Conservation (phyloP, 2,329 filamentous ascomycete species). For the Alternaria arborescens region DNA sequence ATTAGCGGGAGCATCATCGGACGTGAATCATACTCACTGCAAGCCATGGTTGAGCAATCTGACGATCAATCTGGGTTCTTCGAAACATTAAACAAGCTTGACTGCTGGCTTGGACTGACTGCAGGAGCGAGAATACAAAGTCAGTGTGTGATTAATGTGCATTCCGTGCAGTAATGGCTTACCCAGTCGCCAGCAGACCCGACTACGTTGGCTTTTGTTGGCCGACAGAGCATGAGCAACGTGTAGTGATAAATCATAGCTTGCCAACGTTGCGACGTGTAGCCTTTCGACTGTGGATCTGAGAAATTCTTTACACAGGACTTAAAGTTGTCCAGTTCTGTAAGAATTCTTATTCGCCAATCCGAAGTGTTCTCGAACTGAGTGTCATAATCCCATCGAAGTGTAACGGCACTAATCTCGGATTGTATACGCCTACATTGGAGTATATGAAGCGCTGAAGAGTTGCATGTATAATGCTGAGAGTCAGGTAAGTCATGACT, state of each 20-base stretch:
- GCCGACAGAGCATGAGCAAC: conserved; percentile 27
- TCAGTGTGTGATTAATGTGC: neutral
- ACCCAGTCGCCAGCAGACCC: conserved; percentile 29
- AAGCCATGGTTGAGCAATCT: conserved; percentile 32
- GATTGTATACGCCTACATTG: conserved; percentile 31
- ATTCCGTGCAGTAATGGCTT: neutral
- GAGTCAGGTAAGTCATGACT: conserved; percentile 19
- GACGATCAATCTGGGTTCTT: conserved; percentile 30
- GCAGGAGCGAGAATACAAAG: neutral
- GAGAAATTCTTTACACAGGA: conserved; percentile 26
- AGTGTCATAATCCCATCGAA: conserved; percentile 23
- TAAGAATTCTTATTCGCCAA: conserved; percentile 28
- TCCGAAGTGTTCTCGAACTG: conserved; percentile 24
- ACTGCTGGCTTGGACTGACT: conserved; percentile 29
- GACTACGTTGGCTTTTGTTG: conserved; percentile 23
- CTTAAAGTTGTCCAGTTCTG: conserved; percentile 28
- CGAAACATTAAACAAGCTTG: conserved; percentile 31
- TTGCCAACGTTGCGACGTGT: conserved; percentile 30
- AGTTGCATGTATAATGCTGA: conserved; percentile 23
- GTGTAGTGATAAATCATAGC: conserved; percentile 35
- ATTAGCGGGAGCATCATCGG: conserved; percentile 6
- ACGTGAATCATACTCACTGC: conserved; percentile 15
- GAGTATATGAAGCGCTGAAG: conserved; percentile 28
- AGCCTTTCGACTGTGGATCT: conserved; percentile 28
- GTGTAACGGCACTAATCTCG: conserved; percentile 26